Evolutionary conservation across 352 stramenopile species (phyloP).

Genomic region (Pythium chondricola): DNA sequence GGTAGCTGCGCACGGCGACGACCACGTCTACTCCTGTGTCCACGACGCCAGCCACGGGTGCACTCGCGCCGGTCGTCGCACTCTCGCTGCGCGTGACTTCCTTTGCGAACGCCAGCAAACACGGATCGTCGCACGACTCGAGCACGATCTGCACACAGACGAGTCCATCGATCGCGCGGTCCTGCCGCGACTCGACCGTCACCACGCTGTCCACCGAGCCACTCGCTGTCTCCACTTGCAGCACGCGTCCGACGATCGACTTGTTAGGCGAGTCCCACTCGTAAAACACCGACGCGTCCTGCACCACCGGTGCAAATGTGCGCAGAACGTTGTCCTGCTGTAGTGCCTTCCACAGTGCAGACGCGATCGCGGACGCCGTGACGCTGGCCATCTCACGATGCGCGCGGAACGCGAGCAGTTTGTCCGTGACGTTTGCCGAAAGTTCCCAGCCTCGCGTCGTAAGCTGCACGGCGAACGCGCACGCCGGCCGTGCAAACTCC

Average conservation of each 20-base stretch:
- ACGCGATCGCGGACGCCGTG: conserved; percentile 25
- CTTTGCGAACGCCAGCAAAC: conserved; percentile 35
- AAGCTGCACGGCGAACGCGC: conserved; percentile 31
- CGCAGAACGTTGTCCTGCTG: conserved; percentile 56
- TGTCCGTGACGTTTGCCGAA: conserved; percentile 26
- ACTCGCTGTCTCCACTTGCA: conserved; percentile 25
- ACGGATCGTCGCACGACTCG: conserved; percentile 47
- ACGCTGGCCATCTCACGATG: conserved; percentile 22
- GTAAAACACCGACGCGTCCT: conserved; percentile 34
- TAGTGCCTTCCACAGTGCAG: conserved; percentile 41
- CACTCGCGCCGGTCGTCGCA: conserved; percentile 13
- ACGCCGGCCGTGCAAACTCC: conserved; percentile 12
- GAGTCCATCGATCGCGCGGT: conserved; percentile 10
- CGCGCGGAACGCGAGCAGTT: conserved; percentile 40
- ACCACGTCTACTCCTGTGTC: conserved; percentile 6
- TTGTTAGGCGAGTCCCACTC: conserved; percentile 24
- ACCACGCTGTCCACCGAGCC: conserved; percentile 22
- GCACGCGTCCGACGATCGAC: conserved; percentile 19
- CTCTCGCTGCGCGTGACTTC: conserved; percentile 14
- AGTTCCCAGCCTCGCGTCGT: conserved; percentile 43
- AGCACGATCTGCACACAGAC: conserved; percentile 40
- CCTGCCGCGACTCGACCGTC: conserved; percentile 35
- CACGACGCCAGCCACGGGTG: neutral
- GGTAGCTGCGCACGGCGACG: conserved; percentile 1
- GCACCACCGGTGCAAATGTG: conserved; percentile 47